phyloP scores from a whole-genome alignment of 164 flowering plant species.

The Magnolia changhungtana region DNA sequence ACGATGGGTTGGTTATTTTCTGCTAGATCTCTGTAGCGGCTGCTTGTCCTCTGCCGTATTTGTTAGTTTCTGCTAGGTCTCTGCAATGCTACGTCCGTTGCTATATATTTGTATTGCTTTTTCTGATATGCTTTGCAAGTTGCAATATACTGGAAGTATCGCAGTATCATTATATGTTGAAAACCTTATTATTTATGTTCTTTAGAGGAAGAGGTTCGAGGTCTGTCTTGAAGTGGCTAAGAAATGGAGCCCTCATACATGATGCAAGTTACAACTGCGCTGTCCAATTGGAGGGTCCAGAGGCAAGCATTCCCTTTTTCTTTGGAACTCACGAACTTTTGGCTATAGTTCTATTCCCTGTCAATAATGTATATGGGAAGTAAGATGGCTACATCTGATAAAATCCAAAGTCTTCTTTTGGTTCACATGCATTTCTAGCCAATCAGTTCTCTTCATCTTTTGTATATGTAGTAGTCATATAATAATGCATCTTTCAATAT shows the following conservation, averaged over 20 bases:
- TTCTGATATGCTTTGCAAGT: background rate
- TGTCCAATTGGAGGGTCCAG: slow-evolving; percentile 87
- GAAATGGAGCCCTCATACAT: slow-evolving; percentile 59
- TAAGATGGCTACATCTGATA: no score
- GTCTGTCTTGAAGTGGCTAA: slow-evolving; percentile 66
- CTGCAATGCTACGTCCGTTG: background rate
- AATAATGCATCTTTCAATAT: no score
- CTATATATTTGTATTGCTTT: background rate
- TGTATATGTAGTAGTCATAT: no score
- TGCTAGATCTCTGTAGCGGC: no score
- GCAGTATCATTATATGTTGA: background rate
- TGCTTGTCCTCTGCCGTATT: no score
- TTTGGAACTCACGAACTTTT: background rate
- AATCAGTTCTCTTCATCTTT: no score
- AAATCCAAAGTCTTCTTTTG: no score
- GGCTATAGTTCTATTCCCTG: no score
- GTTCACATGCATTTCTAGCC: no score
- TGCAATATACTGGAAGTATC: background rate
- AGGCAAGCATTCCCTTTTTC: slow-evolving; percentile 50
- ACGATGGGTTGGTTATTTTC: no score
- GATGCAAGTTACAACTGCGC: slow-evolving; percentile 74
- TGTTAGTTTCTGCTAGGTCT: background rate
- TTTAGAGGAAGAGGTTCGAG: slow-evolving; percentile 89
- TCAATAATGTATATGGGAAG: no score
- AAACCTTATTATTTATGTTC: slow-evolving; percentile 7